These are phyloP conservation scores for Rhododendron williamsianum DNA, from an alignment of 148 eudicot genomes.

Conservation along the genomic window DNA sequence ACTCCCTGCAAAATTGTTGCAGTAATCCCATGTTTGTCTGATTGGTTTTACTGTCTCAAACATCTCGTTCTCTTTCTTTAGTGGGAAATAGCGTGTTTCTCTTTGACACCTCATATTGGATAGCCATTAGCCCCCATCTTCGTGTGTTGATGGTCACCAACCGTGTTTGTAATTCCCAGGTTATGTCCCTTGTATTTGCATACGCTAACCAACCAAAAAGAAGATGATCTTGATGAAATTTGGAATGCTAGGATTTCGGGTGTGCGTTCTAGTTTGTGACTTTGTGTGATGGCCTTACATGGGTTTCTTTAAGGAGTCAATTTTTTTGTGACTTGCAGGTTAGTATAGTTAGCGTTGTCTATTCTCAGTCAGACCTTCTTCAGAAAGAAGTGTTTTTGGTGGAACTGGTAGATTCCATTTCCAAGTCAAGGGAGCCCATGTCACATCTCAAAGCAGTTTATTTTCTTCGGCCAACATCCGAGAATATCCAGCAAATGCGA, in stretches of 20 bases:
- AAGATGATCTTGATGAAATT: not conserved
- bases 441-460: slow-evolving; percentile 95
- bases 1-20: not conserved
- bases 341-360: slow-evolving; percentile 81
- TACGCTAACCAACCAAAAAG: not conserved
- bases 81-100: not conserved
- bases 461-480: slow-evolving; percentile 79
- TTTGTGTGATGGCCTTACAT: not conserved
- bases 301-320: not conserved
- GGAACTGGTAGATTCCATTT: slow-evolving; percentile 80
- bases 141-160: not conserved
- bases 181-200: not conserved
- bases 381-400: slow-evolving; percentile 95
- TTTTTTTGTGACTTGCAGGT: slow-evolving; percentile 32
- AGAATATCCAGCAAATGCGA: slow-evolving; percentile 75
- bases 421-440: slow-evolving; percentile 88
- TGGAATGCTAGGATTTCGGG: not conserved
- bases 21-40: not conserved
- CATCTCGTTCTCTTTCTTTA: not conserved
- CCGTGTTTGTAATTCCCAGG: not conserved
- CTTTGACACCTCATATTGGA: not conserved
- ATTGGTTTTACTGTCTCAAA: not conserved
- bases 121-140: not conserved
- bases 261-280: not conserved
- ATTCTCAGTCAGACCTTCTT: slow-evolving; percentile 91